Percentiles rank a stretch among this genome's conserved stretches.
Evolutionary conservation across 1,284 basidiomycete species (phyloP).

Genomic region (Cryptococcus sp.): DNA sequence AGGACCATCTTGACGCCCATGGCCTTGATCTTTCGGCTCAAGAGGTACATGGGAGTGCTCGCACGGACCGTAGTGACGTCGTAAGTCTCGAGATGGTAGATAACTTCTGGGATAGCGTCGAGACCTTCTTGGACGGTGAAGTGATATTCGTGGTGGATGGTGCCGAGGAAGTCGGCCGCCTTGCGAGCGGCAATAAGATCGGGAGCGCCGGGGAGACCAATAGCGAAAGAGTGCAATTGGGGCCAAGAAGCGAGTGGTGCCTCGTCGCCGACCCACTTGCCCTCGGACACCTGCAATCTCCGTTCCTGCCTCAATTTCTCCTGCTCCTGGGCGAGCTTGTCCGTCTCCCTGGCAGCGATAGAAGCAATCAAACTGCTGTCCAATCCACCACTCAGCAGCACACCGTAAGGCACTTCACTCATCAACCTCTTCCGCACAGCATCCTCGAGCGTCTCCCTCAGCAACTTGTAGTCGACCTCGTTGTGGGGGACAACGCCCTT

Average conservation of each 20-base stretch:
- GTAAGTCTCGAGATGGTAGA: conserved; percentile 98
- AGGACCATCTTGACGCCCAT: conserved; percentile 99
- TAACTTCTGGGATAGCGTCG: conserved; percentile 96
- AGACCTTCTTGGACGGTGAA: conserved; percentile 99
- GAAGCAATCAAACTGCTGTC: conserved; percentile 96
- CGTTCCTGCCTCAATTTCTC: conserved; percentile 64
- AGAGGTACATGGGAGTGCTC: conserved; percentile 80
- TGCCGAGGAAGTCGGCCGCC: conserved; percentile 91
- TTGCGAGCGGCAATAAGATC: conserved; percentile 93
- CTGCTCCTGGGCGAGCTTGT: conserved; percentile 82
- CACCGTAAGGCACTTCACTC: conserved; percentile 99
- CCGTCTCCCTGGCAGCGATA: conserved; percentile 95
- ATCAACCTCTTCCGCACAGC: conserved; percentile 95
- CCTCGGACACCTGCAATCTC: conserved; percentile 45
- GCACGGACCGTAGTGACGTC: conserved; percentile 99
- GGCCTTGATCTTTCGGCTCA: conserved; percentile 98
- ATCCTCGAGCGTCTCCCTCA: conserved; percentile 83
- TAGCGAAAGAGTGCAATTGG: conserved; percentile 95
- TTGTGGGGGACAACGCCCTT: conserved; percentile 65
- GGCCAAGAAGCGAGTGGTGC: conserved; percentile 88
- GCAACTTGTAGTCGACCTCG: conserved; percentile 66
- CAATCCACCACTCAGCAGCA: conserved; percentile 90
- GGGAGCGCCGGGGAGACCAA: conserved; percentile 93
- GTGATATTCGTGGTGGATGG: conserved; percentile 95
- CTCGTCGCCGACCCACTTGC: conserved; percentile 36